phyloP scores from a whole-genome alignment of 2,329 filamentous ascomycete genomes.

The Catunica adiposa region DNA sequence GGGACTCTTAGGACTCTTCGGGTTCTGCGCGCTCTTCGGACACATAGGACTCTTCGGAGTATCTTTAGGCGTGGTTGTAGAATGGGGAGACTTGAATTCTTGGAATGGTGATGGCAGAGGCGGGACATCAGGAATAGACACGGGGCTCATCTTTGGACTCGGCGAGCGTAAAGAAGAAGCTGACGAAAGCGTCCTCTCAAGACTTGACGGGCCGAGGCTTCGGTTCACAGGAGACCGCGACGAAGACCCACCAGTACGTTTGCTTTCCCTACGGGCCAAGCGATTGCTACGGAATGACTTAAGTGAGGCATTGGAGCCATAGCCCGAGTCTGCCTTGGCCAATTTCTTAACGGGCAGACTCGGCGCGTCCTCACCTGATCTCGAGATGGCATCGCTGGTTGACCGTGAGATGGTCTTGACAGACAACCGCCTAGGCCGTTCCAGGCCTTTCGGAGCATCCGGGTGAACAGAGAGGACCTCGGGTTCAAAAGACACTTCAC shows the following conservation, averaged over 20 bases:
- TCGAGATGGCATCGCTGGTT: constrained; percentile 35
- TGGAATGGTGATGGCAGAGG: constrained; percentile 2
- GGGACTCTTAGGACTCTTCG: neutral
- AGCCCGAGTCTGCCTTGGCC: constrained; percentile 42
- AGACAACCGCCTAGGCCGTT: neutral
- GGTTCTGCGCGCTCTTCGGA: neutral
- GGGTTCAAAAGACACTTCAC: constrained; percentile 15
- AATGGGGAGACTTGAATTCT: neutral
- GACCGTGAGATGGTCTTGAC: constrained; percentile 17
- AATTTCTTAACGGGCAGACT: constrained; percentile 25
- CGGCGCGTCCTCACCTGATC: constrained; percentile 27
- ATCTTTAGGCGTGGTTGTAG: neutral
- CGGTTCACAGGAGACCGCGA: neutral
- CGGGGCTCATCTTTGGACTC: constrained; percentile 5
- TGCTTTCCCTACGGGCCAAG: constrained; percentile 17
- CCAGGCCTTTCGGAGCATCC: constrained; percentile 29
- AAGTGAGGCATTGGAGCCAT: constrained; percentile 42
- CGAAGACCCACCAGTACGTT: constrained; percentile 6
- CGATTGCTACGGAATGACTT: constrained; percentile 31
- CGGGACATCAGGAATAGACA: constrained; percentile 8
- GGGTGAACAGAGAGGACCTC: constrained; percentile 27
- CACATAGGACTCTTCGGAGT: neutral
- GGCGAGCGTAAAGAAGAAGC: neutral
- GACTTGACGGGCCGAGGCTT: constrained; percentile 7
- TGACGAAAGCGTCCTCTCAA: constrained; percentile 7